phyloP scores from a whole-genome alignment of 805 yeast species.

The Wickerhamomyces sydowiorum region DNA sequence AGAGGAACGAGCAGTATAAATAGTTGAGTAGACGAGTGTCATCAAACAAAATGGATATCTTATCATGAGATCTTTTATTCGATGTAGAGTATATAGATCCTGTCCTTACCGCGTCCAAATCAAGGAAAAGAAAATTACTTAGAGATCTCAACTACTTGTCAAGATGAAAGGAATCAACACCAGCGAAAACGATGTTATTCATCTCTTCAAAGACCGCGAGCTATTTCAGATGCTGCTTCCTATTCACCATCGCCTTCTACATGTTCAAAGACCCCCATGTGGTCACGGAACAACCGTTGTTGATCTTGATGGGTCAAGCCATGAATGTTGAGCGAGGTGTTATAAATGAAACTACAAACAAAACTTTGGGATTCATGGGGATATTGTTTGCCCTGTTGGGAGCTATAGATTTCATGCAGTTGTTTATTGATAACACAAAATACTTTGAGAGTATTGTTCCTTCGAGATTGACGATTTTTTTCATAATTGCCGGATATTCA shows the following conservation, averaged over 20 bases:
- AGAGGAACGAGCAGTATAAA: not conserved
- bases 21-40: no score
- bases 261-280: slow-evolving; percentile 42
- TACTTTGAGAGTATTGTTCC: slow-evolving; percentile 63
- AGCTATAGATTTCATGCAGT: slow-evolving; percentile 53
- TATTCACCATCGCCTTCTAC: slow-evolving; percentile 38
- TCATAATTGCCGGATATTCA: slow-evolving; percentile 42
- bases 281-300: slow-evolving; percentile 39
- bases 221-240: slow-evolving; percentile 40
- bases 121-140: not conserved
- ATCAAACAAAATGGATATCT: no score
- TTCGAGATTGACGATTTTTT: slow-evolving; percentile 43
- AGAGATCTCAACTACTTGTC: not conserved
- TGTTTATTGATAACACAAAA: slow-evolving; percentile 34
- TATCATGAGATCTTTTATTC: not conserved
- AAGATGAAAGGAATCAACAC: not conserved
- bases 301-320: slow-evolving; percentile 52
- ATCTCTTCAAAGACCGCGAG: slow-evolving; percentile 43
- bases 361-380: slow-evolving; percentile 39
- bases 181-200: slow-evolving; percentile 37
- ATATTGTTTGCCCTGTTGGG: slow-evolving; percentile 39
- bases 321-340: slow-evolving; percentile 43
- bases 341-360: slow-evolving; percentile 17
- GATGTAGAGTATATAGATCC: not conserved
- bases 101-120: not conserved